Base-by-base conservation (phyloP, 2,329 filamentous ascomycete species). In the Phyllachora maydis region DNA sequence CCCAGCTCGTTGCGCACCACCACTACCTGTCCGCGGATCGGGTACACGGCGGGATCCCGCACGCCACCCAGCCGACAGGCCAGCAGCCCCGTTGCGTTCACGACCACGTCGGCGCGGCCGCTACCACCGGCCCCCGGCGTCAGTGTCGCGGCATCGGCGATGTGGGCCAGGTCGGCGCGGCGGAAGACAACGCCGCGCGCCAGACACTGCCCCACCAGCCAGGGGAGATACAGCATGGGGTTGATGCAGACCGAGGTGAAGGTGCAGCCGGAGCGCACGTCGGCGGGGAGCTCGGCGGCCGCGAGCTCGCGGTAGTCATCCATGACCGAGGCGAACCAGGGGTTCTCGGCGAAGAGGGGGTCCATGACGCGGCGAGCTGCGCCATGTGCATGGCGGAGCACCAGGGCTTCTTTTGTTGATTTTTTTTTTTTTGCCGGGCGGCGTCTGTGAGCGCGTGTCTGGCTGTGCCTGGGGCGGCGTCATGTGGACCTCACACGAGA, bases 181-280 rank as follows among this genome's bases (percentile, higher is more conserved):
- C 65, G 62, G 37, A 85, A 52, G 1, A 66, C 53, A 5, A 77
- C 74, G 14, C 79, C 77, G 27, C 68, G 65, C 35, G 66, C 68
- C 14, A 76, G 57, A 43, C 79, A 90, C 49, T 88, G 72, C 1
- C 77, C 75, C 0, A 77, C 54, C 0, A 95, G 68, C 67, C 77
- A 93, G 4, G 78, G 68, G 3, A 93, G 65, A 48, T 93, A 95
- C 28, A 93, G 50, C 19, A 76, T 67, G 0, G 78, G 78, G 50
- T 95, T 93, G 44, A 93, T 85, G 49, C 83, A 93, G 19, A 92
- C 71, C 1, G 77, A 85, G 6, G 66, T 79, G 45, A 88, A 92
- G 26, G 61, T 56, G 23, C 66, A 76, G 13, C 69, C 82, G 8
- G 72, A 74, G 29, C 81, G 71, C 25, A 72, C 63, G 11, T 64